Conservation (phyloP, 2,329 filamentous ascomycete species). For the Hypomyces rosellus region DNA sequence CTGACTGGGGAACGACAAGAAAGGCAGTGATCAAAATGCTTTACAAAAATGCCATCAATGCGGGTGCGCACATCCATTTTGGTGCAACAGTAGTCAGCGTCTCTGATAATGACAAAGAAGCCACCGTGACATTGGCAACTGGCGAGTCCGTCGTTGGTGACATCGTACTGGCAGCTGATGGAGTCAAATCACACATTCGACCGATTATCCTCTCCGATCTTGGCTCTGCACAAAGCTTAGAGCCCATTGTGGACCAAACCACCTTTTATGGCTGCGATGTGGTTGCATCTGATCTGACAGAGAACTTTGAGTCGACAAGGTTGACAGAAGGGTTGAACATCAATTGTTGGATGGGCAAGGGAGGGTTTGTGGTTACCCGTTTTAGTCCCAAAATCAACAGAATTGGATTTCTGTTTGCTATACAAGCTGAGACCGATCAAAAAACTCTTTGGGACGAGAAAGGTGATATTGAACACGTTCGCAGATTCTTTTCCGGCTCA, state of each 20-base stretch:
- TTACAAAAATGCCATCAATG: conserved; percentile 1
- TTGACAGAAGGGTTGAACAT: conserved; percentile 15
- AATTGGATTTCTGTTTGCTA: conserved; percentile 14
- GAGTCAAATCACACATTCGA: conserved; percentile 10
- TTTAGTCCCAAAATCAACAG: conserved; percentile 12
- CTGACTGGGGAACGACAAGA: conserved; percentile 15
- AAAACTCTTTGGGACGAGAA: conserved; percentile 18
- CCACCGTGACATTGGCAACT: conserved; percentile 3
- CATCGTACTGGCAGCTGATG: conserved; percentile 8
- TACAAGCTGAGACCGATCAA: conserved; percentile 16
- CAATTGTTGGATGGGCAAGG: conserved; percentile 16
- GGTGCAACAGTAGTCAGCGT: conserved; percentile 1
- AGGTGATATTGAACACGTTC: conserved; percentile 18
- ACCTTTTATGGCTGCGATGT: conserved; percentile 16
- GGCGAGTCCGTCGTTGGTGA: conserved; percentile 4
- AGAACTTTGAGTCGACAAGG: conserved; percentile 2
- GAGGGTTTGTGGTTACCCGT: conserved; percentile 14
- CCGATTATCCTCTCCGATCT: conserved; percentile 6
- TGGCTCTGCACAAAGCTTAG: conserved; percentile 3
- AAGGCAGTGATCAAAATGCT: conserved; percentile 13
- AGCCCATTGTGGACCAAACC: conserved; percentile 14
- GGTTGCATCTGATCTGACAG: conserved; percentile 1
- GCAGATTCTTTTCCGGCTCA: conserved; percentile 9
- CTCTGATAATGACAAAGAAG: neutral
- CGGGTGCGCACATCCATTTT: conserved; percentile 3